Base-by-base conservation (phyloP, 2,329 filamentous ascomycete genomes). In the Cladosporium phlei region DNA sequence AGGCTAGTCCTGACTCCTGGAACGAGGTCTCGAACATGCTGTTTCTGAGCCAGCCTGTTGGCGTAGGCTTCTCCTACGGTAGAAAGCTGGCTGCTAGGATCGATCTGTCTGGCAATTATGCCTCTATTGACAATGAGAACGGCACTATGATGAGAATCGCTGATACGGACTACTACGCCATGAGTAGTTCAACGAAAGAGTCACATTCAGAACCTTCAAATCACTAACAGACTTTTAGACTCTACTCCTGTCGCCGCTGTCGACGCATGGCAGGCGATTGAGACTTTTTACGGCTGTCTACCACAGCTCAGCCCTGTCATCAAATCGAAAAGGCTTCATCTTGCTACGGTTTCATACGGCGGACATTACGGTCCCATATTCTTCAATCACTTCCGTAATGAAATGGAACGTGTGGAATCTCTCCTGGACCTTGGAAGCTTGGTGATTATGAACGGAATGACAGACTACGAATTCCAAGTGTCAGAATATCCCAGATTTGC, bases 381-480 rank as follows among this genome's bases (percentile, higher is more conserved):
- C 35, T 79, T 80, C 10, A 55, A 67, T 3, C 69, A 71, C 52
- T 76, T 76, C 48, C 73, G 83, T 55, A 62, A 77, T 47, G 81
- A 87, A 64, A 88, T 88, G 55, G 61, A 68, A n/a, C 69, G 69
- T 42, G 74, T 76, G 11, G 58, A 49, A 69, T 65, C 25, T 80
- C 78, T 5, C 2, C 64, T 83, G 10, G 74, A 79, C 24, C 69
- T 88, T 6, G 69, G 69, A 9, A 78, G 83, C 0, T 65, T 88
- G 0, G 83, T 83, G 20, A 84, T 88, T 49, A 69, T 87, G 48
- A 86, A 88, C 60, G 85, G 83, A 10, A 79, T 82, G 53, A 69
- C 88, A 28, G 86, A 89, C 58, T 72, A 77, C 54, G 60, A 80
- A 25, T 71, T 80, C 1, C 82, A 88, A 64, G 69, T 69, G 2